Evolutionary conservation across 495 filamentous ascomycete genomes (phyloP).

Genomic region (Aspergillus egyptiacus): DNA sequence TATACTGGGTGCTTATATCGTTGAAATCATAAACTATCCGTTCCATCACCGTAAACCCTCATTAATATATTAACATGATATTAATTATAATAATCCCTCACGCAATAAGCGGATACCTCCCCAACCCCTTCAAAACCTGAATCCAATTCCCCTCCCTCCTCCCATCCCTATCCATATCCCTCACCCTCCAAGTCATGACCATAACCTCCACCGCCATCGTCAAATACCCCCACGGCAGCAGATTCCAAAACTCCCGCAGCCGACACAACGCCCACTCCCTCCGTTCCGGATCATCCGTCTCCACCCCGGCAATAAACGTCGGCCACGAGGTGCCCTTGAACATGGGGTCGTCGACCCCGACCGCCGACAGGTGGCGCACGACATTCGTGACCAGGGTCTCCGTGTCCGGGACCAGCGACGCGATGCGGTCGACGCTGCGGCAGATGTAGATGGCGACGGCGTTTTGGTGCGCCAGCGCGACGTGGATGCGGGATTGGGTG

Average conservation of each 20-base stretch:
- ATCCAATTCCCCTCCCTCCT: not conserved
- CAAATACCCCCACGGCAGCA: constrained; percentile 9
- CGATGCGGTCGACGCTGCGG: not conserved
- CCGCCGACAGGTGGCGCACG: not conserved
- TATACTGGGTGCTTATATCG: too few species aligned
- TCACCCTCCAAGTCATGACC: constrained; percentile 1
- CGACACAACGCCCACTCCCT: constrained; percentile 6
- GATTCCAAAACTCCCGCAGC: not conserved
- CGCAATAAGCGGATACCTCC: constrained; percentile 2
- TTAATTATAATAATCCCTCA: too few species aligned
- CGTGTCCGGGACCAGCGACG: not conserved
- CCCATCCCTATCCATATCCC: not conserved
- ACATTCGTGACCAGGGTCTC: constrained; percentile 2
- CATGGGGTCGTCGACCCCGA: not conserved
- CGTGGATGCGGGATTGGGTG: not conserved
- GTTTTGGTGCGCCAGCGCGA: not conserved
- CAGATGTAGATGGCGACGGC: constrained; percentile 4
- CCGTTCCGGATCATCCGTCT: constrained; percentile 1
- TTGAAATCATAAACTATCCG: not conserved
- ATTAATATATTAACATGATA: not conserved
- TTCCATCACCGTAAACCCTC: not conserved
- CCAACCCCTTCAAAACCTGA: not conserved
- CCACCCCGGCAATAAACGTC: constrained; percentile 10
- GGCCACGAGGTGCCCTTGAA: constrained; percentile 9
- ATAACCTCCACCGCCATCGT: constrained; percentile 9